These are phyloP conservation scores for Marchantia paleacea DNA, from an alignment of 225 moss, liverwort and hornwort species.

Conservation along the genomic window DNA sequence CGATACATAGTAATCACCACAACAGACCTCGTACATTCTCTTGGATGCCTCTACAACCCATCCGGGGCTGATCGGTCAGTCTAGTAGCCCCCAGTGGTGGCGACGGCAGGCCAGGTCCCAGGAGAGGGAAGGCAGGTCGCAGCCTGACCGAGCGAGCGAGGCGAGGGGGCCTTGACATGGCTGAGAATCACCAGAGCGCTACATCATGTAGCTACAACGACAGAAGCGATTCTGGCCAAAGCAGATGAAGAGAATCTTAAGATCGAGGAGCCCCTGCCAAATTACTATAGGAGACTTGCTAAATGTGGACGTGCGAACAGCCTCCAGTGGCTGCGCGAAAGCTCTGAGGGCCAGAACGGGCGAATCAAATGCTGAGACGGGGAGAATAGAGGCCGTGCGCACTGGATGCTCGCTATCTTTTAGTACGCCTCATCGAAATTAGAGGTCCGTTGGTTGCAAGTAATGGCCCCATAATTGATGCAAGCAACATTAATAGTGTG, in stretches of 20 bases:
- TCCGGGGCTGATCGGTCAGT: neutral
- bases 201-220: no score
- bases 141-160: no score
- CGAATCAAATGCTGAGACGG: neutral
- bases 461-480: neutral
- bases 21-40: neutral
- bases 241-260: neutral
- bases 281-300: neutral
- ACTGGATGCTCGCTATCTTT: neutral
- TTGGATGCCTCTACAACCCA: neutral
- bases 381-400: neutral
- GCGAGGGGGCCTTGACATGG: no score
- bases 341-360: slow-evolving; percentile 1
- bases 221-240: no score
- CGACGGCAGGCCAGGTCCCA: neutral
- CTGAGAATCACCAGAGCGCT: no score
- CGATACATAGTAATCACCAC: neutral
- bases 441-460: neutral
- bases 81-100: neutral
- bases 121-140: neutral
- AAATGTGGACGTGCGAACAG: neutral
- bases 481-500: neutral
- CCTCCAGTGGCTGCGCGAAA: slow-evolving; percentile 6
- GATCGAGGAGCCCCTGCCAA: neutral
- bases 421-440: neutral